Conservation (phyloP, 2,329 filamentous ascomycete species). For the Zymoseptoria passerinii region DNA sequence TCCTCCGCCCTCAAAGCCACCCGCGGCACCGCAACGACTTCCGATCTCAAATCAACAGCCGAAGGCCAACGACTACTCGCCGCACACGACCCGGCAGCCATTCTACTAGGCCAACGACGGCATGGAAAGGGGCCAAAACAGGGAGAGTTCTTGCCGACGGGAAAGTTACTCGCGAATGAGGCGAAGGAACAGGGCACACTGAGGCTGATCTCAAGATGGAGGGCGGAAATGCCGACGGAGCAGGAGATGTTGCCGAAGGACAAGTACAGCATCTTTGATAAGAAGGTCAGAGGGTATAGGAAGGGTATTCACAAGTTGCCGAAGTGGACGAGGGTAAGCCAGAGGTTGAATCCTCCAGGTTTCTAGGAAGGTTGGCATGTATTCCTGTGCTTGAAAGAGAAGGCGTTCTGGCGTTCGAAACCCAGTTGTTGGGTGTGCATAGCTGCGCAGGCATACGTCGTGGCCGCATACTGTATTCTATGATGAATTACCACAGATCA, state of each 20-base stretch:
- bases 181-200: conserved; percentile 45
- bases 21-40: conserved; percentile 17
- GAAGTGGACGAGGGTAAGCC: conserved; percentile 91
- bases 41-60: conserved; percentile 24
- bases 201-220: conserved; percentile 82
- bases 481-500: background rate
- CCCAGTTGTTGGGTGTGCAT: background rate
- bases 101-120: conserved; percentile 9
- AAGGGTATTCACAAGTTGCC: conserved; percentile 80
- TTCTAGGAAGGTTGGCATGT: conserved; percentile 48
- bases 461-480: background rate
- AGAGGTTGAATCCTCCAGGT: conserved; percentile 87
- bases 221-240: conserved; percentile 90
- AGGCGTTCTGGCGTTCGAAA: background rate
- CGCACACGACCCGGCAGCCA: background rate
- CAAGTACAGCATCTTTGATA: conserved; percentile 97
- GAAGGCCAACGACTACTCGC: conserved; percentile 26
- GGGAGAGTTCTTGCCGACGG: conserved; percentile 20
- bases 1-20: conserved; percentile 1
- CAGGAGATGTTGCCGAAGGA: conserved; percentile 91
- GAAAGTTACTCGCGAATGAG: conserved; percentile 17
- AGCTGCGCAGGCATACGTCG: background rate
- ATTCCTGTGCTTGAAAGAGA: background rate
- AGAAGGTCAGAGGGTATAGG: conserved; percentile 88
- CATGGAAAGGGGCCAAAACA: conserved; percentile 27